phyloP scores from a whole-genome alignment of 1,284 basidiomycete genomes.

The Boletellus deceptivus region DNA sequence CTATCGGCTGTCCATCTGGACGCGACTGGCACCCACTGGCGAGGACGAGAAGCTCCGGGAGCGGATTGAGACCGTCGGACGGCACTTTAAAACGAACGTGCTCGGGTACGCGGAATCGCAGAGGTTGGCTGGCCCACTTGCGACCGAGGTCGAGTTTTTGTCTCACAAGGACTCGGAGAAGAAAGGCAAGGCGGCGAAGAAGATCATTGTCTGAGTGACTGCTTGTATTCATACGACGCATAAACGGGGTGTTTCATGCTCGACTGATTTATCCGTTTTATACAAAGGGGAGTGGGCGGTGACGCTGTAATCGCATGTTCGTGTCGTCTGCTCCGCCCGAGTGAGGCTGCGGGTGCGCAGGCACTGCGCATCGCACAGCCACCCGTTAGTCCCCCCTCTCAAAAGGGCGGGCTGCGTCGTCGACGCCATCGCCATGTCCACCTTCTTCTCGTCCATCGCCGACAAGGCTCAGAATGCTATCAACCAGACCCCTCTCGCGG shows the following conservation, averaged over 20 bases:
- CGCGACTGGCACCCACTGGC: slow-evolving; percentile 70
- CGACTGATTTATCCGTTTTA: slow-evolving; percentile 35
- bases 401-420: slow-evolving; percentile 18
- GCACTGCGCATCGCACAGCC: slow-evolving; percentile 23
- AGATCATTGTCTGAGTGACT: slow-evolving; percentile 62
- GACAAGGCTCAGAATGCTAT: slow-evolving; percentile 73
- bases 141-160: slow-evolving; percentile 92
- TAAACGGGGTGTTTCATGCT: slow-evolving; percentile 16
- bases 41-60: slow-evolving; percentile 61
- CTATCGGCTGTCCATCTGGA: slow-evolving; percentile 98
- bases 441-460: slow-evolving; percentile 63
- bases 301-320: slow-evolving; percentile 25
- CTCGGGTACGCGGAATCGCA: slow-evolving; percentile 77
- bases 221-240: slow-evolving; percentile 17
- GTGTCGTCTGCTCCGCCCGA: not conserved
- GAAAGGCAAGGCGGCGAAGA: slow-evolving; percentile 84
- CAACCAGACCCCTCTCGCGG: slow-evolving; percentile 53
- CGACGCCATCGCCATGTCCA: slow-evolving; percentile 45
- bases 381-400: slow-evolving; percentile 5
- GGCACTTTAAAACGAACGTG: slow-evolving; percentile 90
- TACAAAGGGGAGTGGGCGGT: slow-evolving; percentile 26
- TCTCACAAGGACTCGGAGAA: slow-evolving; percentile 95
- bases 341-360: slow-evolving; percentile 3
- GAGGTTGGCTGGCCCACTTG: slow-evolving; percentile 77
- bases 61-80: slow-evolving; percentile 66